These are phyloP conservation scores for Hypocreales sp. DNA, from an alignment of 2,329 filamentous ascomycete genomes.

Conservation along the genomic window DNA sequence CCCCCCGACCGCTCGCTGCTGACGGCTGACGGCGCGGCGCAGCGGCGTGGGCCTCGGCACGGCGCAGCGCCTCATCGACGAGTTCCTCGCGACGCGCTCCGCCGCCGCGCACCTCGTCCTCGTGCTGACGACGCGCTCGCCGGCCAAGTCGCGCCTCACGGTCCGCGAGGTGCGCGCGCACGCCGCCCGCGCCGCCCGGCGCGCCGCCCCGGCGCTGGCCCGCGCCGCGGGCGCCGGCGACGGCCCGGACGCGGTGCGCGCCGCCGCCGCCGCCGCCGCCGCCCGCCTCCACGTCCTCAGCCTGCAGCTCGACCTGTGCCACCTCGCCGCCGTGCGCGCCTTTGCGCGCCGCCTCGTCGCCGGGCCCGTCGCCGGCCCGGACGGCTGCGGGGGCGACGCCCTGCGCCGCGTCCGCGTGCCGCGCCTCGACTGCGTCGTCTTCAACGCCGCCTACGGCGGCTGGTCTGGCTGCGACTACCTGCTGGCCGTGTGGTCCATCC, in stretches of 20 bases:
- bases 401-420: conserved; percentile 38
- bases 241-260: conserved; percentile 44
- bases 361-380: conserved; percentile 29
- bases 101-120: conserved; percentile 57
- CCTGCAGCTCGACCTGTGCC: conserved; percentile 44
- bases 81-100: conserved; percentile 61
- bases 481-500: conserved; percentile 32
- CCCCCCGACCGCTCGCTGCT: too few species aligned
- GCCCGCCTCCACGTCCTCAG: conserved; percentile 41
- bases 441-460: conserved; percentile 80
- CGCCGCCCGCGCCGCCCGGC: conserved; percentile 25
- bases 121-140: conserved; percentile 68
- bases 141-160: conserved; percentile 59
- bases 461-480: conserved; percentile 69
- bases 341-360: conserved; percentile 30
- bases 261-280: conserved; percentile 35
- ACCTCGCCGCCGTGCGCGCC: conserved; percentile 32
- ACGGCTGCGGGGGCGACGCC: conserved; percentile 18
- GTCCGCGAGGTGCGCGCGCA: conserved; percentile 48
- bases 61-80: conserved; percentile 73
- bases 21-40: too few species aligned
- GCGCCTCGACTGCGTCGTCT: conserved; percentile 62
- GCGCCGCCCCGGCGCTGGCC: conserved; percentile 18
- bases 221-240: too few species aligned
- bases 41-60: conserved; percentile 82